phyloP scores from a whole-genome alignment of 768 basidiomycete genomes.

The Tylopilus plumbeoviolaceoides region DNA sequence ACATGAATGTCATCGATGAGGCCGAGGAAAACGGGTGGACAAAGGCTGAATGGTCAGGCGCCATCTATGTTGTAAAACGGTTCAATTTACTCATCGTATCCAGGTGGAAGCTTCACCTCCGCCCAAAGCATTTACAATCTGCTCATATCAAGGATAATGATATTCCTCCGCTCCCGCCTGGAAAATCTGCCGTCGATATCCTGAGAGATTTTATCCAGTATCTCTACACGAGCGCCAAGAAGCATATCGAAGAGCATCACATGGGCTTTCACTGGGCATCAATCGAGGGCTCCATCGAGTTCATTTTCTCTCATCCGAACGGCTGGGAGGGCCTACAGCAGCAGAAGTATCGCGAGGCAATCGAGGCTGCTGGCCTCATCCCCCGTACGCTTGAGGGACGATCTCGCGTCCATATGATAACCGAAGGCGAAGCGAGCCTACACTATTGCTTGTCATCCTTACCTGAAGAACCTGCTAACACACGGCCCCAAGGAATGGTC shows the following conservation, averaged over 20 bases:
- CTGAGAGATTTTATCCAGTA: background rate
- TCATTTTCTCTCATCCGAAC: conserved; percentile 26
- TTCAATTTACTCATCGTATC: background rate
- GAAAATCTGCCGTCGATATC: background rate
- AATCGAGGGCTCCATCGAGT: conserved; percentile 11
- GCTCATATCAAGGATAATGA: background rate
- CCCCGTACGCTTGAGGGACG: conserved; percentile 4
- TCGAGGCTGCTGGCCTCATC: conserved; percentile 21
- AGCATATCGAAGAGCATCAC: conserved; percentile 9
- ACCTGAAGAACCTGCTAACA: background rate
- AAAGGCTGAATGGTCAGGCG: conserved; percentile 3
- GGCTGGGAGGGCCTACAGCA: conserved; percentile 22
- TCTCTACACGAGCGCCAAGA: background rate
- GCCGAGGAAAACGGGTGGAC: background rate
- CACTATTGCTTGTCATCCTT: conserved; percentile 41
- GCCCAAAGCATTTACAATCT: background rate
- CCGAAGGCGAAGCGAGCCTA: conserved; percentile 23
- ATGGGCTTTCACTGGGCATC: conserved; percentile 10
- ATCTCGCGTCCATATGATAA: conserved; percentile 19
- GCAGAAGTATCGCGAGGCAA: conserved; percentile 19
- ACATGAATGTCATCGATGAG: background rate
- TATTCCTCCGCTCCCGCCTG: background rate
- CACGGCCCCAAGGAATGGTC: conserved; percentile 32
- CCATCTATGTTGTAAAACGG: too few relatives aligned
- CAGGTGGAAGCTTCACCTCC: background rate